Percentiles rank a stretch among this genome's conserved stretches.
phyloP scores from a whole-genome alignment of 805 yeast genomes.

The Cyberlindnera amylophila region DNA sequence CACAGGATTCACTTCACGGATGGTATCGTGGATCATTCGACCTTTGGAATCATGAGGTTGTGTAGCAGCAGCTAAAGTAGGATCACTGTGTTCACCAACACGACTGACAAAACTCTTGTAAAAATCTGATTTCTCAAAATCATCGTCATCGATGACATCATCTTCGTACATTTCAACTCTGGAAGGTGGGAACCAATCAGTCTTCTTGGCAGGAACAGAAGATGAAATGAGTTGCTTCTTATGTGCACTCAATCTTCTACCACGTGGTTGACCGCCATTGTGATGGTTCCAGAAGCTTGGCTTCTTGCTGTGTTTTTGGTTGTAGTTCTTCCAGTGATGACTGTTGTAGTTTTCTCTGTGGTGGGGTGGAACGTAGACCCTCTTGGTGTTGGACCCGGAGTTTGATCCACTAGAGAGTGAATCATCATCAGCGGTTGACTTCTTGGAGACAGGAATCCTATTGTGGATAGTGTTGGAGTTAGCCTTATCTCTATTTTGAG shows the following conservation, averaged over 20 bases:
- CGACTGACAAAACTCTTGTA: conserved; percentile 21
- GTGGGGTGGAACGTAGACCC: conserved; percentile 48
- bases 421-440: not conserved
- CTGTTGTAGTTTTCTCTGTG: conserved; percentile 37
- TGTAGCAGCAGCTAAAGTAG: not conserved
- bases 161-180: conserved; percentile 16
- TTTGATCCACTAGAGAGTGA: conserved; percentile 8
- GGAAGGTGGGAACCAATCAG: conserved; percentile 29
- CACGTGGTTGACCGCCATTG: conserved; percentile 9
- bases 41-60: conserved; percentile 5
- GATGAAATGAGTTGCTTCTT: conserved; percentile 25
- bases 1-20: conserved; percentile 11
- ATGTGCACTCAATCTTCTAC: conserved; percentile 20
- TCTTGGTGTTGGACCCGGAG: conserved; percentile 19
- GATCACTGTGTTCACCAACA: conserved; percentile 19
- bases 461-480: conserved; percentile 12
- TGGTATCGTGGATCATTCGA: conserved; percentile 9
- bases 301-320: conserved; percentile 9
- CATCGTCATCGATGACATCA: conserved; percentile 25
- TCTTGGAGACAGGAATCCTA: conserved; percentile 6
- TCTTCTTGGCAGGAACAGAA: conserved; percentile 35
- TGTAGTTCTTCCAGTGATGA: conserved; percentile 11
- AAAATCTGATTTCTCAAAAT: conserved; percentile 20
- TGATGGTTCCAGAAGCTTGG: conserved; percentile 19
- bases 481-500: conserved; percentile 5